Conservation (phyloP, 345 rosid genomes). For the Chamaenerion angustifolium region DNA sequence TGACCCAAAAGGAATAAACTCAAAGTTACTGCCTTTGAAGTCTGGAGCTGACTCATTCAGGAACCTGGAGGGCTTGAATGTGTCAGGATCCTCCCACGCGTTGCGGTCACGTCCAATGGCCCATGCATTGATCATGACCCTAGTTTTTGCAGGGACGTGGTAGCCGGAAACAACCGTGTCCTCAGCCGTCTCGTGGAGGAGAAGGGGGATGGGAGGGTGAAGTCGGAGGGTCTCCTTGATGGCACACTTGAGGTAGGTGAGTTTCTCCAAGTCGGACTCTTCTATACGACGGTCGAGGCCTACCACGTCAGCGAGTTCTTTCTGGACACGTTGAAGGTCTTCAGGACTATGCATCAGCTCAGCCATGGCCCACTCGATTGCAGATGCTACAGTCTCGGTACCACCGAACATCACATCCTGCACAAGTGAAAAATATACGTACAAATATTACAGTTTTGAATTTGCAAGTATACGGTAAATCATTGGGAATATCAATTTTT, state of each 20-base stretch:
- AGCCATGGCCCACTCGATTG: constrained; percentile 79
- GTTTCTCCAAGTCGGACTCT: constrained; percentile 57
- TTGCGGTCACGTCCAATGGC: constrained; percentile 66
- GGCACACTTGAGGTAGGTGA: constrained; percentile 43
- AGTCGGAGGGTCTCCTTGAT: constrained; percentile 71
- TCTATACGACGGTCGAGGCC: constrained; percentile 66
- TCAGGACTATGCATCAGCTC: constrained; percentile 65
- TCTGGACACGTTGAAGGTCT: constrained; percentile 48
- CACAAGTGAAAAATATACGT: too few species aligned
- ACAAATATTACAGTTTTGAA: too few species aligned
- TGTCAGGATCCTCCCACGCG: constrained; percentile 65
- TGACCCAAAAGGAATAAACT: constrained; percentile 83
- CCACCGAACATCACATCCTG: constrained; percentile 99
- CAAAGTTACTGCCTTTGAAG: constrained; percentile 63
- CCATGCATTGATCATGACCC: constrained; percentile 65
- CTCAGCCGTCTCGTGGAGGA: constrained; percentile 77
- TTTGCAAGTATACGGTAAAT: too few species aligned
- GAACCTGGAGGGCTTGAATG: constrained; percentile 64
- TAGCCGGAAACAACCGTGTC: constrained; percentile 49
- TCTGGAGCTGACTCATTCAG: constrained; percentile 47
- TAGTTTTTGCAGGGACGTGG: constrained; percentile 45
- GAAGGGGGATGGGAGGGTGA: constrained; percentile 93
- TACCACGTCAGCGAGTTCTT: constrained; percentile 61
- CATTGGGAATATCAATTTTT: too few species aligned
- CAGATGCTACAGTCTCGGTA: constrained; percentile 91